These are phyloP conservation scores for Trichoderma arundinaceum DNA, from an alignment of 2,329 filamentous ascomycete genomes.

Conservation along the genomic window DNA sequence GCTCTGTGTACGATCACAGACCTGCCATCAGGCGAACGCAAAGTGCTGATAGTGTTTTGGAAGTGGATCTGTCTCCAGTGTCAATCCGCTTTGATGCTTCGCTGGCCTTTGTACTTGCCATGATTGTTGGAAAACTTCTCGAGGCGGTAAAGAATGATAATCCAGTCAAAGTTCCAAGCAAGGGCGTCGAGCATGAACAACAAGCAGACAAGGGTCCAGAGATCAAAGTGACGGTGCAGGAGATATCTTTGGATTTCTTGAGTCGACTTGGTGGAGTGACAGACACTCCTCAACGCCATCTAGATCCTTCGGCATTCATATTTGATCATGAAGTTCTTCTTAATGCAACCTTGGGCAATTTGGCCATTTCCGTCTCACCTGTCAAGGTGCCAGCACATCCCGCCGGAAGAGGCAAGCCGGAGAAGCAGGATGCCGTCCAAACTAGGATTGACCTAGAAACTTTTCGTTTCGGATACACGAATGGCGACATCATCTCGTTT, in stretches of 20 bases:
- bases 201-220: conserved; percentile 40
- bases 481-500: conserved; percentile 68
- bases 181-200: conserved; percentile 30
- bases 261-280: conserved; percentile 60
- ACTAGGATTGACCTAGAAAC: conserved; percentile 58
- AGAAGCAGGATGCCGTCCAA: conserved; percentile 40
- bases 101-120: conserved; percentile 60
- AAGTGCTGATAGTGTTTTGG: conserved; percentile 45
- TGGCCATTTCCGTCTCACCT: conserved; percentile 44
- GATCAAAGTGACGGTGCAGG: conserved; percentile 54
- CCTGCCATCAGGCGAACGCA: conserved; percentile 12
- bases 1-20: background rate
- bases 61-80: conserved; percentile 59
- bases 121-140: conserved; percentile 56
- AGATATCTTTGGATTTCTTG: conserved; percentile 61
- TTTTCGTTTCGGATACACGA: conserved; percentile 66
- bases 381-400: conserved; percentile 33
- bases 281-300: conserved; percentile 54
- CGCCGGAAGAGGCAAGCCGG: conserved; percentile 31
- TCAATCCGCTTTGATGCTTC: conserved; percentile 62
- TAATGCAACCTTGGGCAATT: conserved; percentile 54
- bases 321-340: conserved; percentile 59
- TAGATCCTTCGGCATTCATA: conserved; percentile 49
- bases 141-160: conserved; percentile 48
- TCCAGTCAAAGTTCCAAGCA: conserved; percentile 28